These are phyloP conservation scores for Aciculosporium take DNA, from an alignment of 2,329 filamentous ascomycete species.

Conservation along the genomic window DNA sequence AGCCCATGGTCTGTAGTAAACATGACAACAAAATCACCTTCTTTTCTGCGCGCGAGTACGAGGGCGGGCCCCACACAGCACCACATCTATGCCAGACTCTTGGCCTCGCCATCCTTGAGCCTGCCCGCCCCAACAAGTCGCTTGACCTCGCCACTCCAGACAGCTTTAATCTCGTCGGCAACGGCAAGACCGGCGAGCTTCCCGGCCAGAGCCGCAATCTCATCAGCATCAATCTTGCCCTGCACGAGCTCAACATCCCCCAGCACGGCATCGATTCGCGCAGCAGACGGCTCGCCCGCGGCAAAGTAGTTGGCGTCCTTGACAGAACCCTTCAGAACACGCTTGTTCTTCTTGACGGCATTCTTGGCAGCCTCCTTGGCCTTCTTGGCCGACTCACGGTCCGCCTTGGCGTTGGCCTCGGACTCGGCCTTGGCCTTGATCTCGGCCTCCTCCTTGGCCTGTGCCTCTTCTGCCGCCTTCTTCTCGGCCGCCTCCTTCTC, in stretches of 20 bases:
- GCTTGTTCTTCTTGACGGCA: slow-evolving; percentile 99
- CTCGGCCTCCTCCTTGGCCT: slow-evolving; percentile 70
- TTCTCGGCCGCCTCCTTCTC: slow-evolving; percentile 89
- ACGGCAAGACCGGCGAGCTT: slow-evolving; percentile 72
- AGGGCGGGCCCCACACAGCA: background rate
- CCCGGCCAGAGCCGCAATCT: slow-evolving; percentile 68
- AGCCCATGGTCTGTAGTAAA: too few species aligned
- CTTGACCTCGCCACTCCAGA: slow-evolving; percentile 67
- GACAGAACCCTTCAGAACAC: slow-evolving; percentile 80
- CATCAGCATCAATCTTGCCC: slow-evolving; percentile 77
- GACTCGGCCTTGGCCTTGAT: slow-evolving; percentile 68
- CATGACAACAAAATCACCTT: background rate
- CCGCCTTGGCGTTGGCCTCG: slow-evolving; percentile 72
- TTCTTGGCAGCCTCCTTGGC: slow-evolving; percentile 98
- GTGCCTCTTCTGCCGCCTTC: slow-evolving; percentile 71
- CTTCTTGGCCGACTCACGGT: slow-evolving; percentile 80
- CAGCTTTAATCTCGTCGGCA: slow-evolving; percentile 68
- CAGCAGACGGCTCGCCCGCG: slow-evolving; percentile 53
- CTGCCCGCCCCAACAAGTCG: slow-evolving; percentile 69
- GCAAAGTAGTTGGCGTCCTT: slow-evolving; percentile 98
- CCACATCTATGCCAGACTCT: slow-evolving; percentile 37
- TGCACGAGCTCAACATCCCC: slow-evolving; percentile 78
- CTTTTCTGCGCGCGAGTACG: background rate
- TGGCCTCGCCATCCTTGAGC: slow-evolving; percentile 70
- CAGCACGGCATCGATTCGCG: slow-evolving; percentile 69